phyloP scores from a whole-genome alignment of 495 filamentous ascomycete genomes.

The Penicillium tannophilum region DNA sequence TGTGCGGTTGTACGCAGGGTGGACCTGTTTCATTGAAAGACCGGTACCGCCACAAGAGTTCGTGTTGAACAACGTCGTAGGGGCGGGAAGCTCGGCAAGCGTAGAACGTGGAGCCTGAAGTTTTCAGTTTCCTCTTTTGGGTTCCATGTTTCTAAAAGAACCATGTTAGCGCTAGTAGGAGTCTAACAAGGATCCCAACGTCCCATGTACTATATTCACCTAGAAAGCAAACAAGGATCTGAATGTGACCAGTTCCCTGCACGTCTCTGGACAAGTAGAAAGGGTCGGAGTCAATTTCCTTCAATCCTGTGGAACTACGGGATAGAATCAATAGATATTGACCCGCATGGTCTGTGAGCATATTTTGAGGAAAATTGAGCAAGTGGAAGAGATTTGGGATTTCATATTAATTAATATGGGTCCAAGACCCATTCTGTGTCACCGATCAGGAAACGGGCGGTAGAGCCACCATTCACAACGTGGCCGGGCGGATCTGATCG shows the following conservation, averaged over 20 bases:
- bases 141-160: conserved; percentile 6
- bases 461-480: conserved; percentile 38
- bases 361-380: neutral
- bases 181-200: neutral
- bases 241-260: conserved; percentile 25
- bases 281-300: conserved; percentile 4
- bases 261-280: conserved; percentile 4
- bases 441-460: conserved; percentile 28
- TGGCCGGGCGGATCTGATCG: conserved; percentile 38
- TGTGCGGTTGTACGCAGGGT: conserved; percentile 10
- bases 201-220: neutral
- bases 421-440: conserved; percentile 6
- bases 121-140: neutral
- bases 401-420: conserved; percentile 3
- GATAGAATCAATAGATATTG: neutral
- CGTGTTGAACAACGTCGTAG: conserved; percentile 15
- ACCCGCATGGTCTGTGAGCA: neutral
- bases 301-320: neutral
- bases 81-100: conserved; percentile 34
- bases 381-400: neutral
- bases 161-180: neutral
- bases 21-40: conserved; percentile 31
- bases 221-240: conserved; percentile 11
- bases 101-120: conserved; percentile 22
- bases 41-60: conserved; percentile 14